These are phyloP conservation scores for Abrus pulchellus DNA, from an alignment of 306 rosid species.

Conservation along the genomic window DNA sequence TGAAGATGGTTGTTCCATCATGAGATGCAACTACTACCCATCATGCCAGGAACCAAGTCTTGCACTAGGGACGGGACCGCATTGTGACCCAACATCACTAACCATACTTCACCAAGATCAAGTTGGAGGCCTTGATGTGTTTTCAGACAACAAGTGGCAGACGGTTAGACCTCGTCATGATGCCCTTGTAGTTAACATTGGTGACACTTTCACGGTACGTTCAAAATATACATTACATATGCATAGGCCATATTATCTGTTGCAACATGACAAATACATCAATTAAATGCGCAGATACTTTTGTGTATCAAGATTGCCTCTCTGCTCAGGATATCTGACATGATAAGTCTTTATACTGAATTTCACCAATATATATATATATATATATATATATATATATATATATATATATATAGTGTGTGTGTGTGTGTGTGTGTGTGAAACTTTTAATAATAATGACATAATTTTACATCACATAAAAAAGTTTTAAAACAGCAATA, in stretches of 20 bases:
- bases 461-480: too few species aligned
- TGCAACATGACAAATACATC: constrained; percentile 29
- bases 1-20: constrained; percentile 63
- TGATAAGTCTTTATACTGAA: neutral
- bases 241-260: neutral
- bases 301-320: neutral
- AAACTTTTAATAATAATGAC: too few species aligned
- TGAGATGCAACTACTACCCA: constrained; percentile 81
- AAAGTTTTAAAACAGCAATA: too few species aligned
- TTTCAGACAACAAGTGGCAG: constrained; percentile 63
- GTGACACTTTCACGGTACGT: constrained; percentile 71
- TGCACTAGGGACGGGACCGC: constrained; percentile 77
- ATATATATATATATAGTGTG: too few species aligned
- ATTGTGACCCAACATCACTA: constrained; percentile 75
- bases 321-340: neutral
- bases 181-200: constrained; percentile 57
- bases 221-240: neutral
- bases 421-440: too few species aligned
- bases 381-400: too few species aligned
- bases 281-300: constrained; percentile 23
- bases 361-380: too few species aligned
- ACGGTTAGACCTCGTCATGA: constrained; percentile 59
- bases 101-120: constrained; percentile 77
- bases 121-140: constrained; percentile 75
- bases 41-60: constrained; percentile 58